Base-by-base conservation (phyloP, 441 rosid genomes). In the Raphanus hybrid region DNA sequence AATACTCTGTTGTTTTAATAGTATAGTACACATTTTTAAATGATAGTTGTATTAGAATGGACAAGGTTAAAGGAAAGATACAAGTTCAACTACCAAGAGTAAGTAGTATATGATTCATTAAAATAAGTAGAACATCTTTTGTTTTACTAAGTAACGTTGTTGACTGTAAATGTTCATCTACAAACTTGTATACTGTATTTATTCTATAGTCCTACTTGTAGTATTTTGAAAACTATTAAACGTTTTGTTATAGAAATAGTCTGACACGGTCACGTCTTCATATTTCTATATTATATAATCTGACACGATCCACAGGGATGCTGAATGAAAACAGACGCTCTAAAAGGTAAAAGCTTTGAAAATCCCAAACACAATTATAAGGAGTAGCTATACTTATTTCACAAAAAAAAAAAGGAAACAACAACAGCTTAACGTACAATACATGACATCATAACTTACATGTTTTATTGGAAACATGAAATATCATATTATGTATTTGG, bases 71-170 rank as follows among this genome's bases (percentile, higher is more conserved):
- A 52, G 57, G 18, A 23, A 67, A 66, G 43, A 48, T 23, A 29
- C 39, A 72, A 23, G n/a, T 57, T 71, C 62, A 71, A 34, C 35
- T 14, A 67, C 3, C 66, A 77, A 48, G 35, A 66, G 34, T n/a
- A 34, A 58, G 43, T 65, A 58, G 43, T 65, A 32, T 39, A 39
- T 29, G 34, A 29, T 29, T 29, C 34, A 29, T 29, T 29, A 29
- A 29, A 29, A 29, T 29, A 29, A 29, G 34, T 29, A 29, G 5
- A 29, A 29, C 34, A 29, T 29, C 5, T 29, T 29, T 29, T 29
- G 32, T 29, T 29, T 29, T 29, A 29, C 34, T 29, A 3, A 29
- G 34, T 29, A 29, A 29, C 34, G 34, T 29, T 5, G 34, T 29
- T 29, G 5, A 29, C 34, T 29, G 34, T 29, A 29, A 23, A 29